phyloP scores from a whole-genome alignment of 495 filamentous ascomycete species.

The Cladorrhinum samala region DNA sequence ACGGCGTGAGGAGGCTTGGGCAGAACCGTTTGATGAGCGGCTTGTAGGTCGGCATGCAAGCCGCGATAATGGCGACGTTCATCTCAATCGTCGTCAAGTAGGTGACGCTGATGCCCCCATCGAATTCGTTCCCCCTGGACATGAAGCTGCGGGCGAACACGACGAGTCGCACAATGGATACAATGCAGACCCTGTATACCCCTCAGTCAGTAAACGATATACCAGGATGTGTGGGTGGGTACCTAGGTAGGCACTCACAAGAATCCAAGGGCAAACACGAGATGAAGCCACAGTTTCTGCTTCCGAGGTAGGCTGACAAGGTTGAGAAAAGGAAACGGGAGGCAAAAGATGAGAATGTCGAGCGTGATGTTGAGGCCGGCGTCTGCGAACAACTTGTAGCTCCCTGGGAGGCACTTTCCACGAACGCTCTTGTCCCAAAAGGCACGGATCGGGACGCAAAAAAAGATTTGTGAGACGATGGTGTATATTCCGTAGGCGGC shows the following conservation, averaged over 20 bases:
- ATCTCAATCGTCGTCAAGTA: constrained; percentile 28
- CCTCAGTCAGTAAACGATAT: background rate
- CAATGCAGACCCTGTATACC: constrained; percentile 20
- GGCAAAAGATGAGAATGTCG: constrained; percentile 25
- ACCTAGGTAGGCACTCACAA: constrained; percentile 12
- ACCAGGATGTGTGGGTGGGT: background rate
- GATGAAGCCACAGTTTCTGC: constrained; percentile 16
- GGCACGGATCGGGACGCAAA: constrained; percentile 12
- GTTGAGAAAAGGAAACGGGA: constrained; percentile 26
- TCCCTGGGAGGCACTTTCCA: constrained; percentile 2
- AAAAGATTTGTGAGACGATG: constrained; percentile 7
- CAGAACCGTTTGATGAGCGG: constrained; percentile 18
- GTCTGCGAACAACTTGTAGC: constrained; percentile 2
- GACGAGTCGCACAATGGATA: constrained; percentile 26
- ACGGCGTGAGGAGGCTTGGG: background rate
- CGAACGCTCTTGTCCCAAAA: constrained; percentile 10
- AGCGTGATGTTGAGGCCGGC: constrained; percentile 17
- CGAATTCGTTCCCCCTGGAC: constrained; percentile 2
- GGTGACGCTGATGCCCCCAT: constrained; percentile 1
- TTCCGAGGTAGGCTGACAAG: constrained; percentile 14
- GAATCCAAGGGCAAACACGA: constrained; percentile 16
- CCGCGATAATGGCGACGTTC: constrained; percentile 26
- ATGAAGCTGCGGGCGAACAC: constrained; percentile 16
- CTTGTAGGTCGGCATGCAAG: constrained; percentile 25
- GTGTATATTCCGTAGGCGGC: constrained; percentile 9